Percentiles rank a stretch among this genome's conserved stretches.
Evolutionary conservation across 768 basidiomycete genomes (phyloP).

Genomic region (Thelephora aurantiotincta): DNA sequence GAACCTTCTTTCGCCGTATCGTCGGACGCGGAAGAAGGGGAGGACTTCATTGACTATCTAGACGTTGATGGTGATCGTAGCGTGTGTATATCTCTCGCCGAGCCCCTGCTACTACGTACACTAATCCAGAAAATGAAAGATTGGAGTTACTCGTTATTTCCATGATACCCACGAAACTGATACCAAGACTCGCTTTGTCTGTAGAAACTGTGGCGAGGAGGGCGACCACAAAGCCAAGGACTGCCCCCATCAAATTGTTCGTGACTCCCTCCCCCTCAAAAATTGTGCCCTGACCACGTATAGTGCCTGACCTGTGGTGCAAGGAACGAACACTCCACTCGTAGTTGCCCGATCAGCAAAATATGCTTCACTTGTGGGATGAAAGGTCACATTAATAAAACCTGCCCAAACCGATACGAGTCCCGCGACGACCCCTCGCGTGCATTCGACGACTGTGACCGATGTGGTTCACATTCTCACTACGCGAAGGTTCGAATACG

Average conservation of each 20-base stretch:
- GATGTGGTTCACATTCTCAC: constrained; percentile 55
- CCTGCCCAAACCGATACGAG: constrained; percentile 52
- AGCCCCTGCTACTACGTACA: background rate
- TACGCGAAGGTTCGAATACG: constrained; percentile 35
- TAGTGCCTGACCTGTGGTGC: constrained; percentile 76
- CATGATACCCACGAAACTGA: constrained; percentile 26
- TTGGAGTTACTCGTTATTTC: constrained; percentile 48
- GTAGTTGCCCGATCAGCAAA: constrained; percentile 70
- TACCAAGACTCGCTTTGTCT: constrained; percentile 38
- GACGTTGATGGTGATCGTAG: constrained; percentile 51
- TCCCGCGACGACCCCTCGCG: constrained; percentile 14
- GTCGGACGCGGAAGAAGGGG: constrained; percentile 29
- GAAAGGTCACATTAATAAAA: constrained; percentile 66
- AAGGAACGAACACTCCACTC: constrained; percentile 64
- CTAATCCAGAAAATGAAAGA: constrained; percentile 22
- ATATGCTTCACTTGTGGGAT: constrained; percentile 70
- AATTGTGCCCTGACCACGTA: background rate
- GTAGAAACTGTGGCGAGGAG: constrained; percentile 68
- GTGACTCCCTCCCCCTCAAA: constrained; percentile 14
- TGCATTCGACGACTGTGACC: constrained; percentile 38
- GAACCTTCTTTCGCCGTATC: too few species aligned
- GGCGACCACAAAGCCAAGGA: constrained; percentile 51
- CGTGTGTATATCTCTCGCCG: constrained; percentile 21
- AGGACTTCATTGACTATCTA: constrained; percentile 64
- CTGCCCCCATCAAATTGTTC: constrained; percentile 63